Evolutionary conservation across 2,329 filamentous ascomycete genomes (phyloP).

Genomic region (Cryphonectria carpinicola): DNA sequence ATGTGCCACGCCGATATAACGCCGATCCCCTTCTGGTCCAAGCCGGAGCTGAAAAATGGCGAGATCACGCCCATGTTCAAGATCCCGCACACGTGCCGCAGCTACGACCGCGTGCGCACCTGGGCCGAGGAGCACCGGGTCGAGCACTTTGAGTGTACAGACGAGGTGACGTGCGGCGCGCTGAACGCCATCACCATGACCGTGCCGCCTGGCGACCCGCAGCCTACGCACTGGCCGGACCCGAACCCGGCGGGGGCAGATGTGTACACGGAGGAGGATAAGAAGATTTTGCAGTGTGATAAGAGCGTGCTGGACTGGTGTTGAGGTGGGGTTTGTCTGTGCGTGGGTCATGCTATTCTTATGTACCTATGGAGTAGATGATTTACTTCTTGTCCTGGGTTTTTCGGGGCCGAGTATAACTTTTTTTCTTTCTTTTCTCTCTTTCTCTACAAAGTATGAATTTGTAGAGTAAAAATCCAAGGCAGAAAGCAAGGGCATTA

Average conservation of each 20-base stretch:
- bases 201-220: slow-evolving; percentile 17
- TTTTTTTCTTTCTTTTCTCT: background rate
- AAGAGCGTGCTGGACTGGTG: slow-evolving; percentile 19
- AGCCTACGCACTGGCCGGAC: slow-evolving; percentile 22
- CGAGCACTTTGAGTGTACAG: slow-evolving; percentile 10
- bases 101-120: slow-evolving; percentile 13
- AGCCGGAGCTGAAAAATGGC: slow-evolving; percentile 20
- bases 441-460: too few relatives aligned
- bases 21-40: slow-evolving; percentile 19
- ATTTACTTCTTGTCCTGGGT: background rate
- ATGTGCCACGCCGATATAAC: slow-evolving; percentile 22
- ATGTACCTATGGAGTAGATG: background rate
- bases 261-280: slow-evolving; percentile 7
- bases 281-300: slow-evolving; percentile 13
- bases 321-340: background rate
- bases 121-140: slow-evolving; percentile 16
- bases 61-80: slow-evolving; percentile 25
- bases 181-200: slow-evolving; percentile 20
- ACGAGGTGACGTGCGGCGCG: slow-evolving; percentile 13
- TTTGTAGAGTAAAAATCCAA: background rate
- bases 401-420: too few relatives aligned
- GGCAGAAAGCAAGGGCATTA: too few relatives aligned
- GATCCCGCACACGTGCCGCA: slow-evolving; percentile 22
- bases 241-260: slow-evolving; percentile 2
- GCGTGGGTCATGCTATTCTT: too few relatives aligned